A percentile compares a stretch with the other conserved stretches of the same genome.
Conservation (phyloP, 2,329 filamentous ascomycete species). For the Paracoccidioides brasiliensis region DNA sequence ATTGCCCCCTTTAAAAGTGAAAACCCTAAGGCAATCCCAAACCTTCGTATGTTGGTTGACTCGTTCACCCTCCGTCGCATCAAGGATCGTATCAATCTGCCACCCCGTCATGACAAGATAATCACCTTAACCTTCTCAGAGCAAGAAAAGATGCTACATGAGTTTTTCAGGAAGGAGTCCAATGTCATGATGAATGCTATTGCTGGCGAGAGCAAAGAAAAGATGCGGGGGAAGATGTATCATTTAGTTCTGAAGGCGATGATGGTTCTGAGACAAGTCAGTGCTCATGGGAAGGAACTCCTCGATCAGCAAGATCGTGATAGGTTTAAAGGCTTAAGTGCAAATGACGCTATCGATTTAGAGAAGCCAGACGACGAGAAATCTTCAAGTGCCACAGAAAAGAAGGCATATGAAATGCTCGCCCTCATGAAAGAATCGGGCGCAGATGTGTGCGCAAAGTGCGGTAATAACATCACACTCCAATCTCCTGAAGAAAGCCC, state of each 20-base stretch:
- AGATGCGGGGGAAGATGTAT: constrained; percentile 73
- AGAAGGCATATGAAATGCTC: constrained; percentile 75
- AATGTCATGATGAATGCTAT: constrained; percentile 68
- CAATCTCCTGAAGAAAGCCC: constrained; percentile 31
- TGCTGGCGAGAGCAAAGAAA: constrained; percentile 49
- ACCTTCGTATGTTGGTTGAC: constrained; percentile 78
- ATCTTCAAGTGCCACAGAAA: constrained; percentile 46
- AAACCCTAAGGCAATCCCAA: constrained; percentile 55
- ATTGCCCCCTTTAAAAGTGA: constrained; percentile 75
- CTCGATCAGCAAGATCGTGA: constrained; percentile 72
- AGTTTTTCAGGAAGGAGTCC: constrained; percentile 71
- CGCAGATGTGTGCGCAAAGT: constrained; percentile 58
- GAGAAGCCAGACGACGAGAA: constrained; percentile 60
- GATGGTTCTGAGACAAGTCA: constrained; percentile 74
- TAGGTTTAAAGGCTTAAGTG: constrained; percentile 66
- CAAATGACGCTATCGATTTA: constrained; percentile 75
- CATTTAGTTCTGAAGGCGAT: constrained; percentile 89
- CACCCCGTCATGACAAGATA: constrained; percentile 58
- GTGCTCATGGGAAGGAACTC: constrained; percentile 86
- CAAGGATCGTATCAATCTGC: constrained; percentile 82
- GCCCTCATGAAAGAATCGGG: constrained; percentile 72
- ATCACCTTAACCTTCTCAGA: constrained; percentile 61
- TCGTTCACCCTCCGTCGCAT: constrained; percentile 85
- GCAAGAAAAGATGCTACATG: constrained; percentile 65
- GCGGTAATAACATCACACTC: constrained; percentile 49